Evolutionary conservation across 2,329 filamentous ascomycete genomes (phyloP).

Genomic region (Paecilomyces formosus): DNA sequence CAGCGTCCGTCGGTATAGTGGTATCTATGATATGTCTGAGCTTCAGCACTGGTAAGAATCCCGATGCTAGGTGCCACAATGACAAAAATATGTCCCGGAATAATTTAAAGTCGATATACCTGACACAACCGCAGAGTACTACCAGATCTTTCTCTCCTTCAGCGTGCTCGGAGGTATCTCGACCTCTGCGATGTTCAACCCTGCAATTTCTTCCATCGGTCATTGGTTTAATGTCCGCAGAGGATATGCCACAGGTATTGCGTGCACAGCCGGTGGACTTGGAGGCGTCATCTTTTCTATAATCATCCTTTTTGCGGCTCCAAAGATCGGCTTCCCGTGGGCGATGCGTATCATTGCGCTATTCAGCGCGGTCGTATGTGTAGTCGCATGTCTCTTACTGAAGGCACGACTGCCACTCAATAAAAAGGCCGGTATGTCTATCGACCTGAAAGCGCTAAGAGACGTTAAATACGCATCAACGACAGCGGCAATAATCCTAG

Average conservation of each 20-base stretch:
- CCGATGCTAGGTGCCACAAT: neutral
- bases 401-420: conserved; percentile 15
- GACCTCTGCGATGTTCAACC: conserved; percentile 22
- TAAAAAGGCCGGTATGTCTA: conserved; percentile 5
- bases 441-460: conserved; percentile 13
- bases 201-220: conserved; percentile 20
- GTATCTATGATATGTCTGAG: conserved; percentile 20
- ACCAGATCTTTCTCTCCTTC: conserved; percentile 30
- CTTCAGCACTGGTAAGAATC: neutral
- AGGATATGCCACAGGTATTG: conserved; percentile 26
- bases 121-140: conserved; percentile 19
- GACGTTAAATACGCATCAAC: conserved; percentile 16
- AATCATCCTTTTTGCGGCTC: conserved; percentile 19
- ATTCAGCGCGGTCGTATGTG: conserved; percentile 12
- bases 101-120: conserved; percentile 10
- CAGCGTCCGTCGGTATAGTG: conserved; percentile 22
- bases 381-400: conserved; percentile 13
- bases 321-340: conserved; percentile 24
- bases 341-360: conserved; percentile 23
- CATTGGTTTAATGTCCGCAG: conserved; percentile 28
- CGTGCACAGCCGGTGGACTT: conserved; percentile 25
- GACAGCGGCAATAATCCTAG: conserved; percentile 23
- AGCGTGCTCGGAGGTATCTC: conserved; percentile 27
- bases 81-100: neutral
- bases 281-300: conserved; percentile 29